These are phyloP conservation scores for Mycena maculata DNA, from an alignment of 768 basidiomycete genomes.

Conservation along the genomic window DNA sequence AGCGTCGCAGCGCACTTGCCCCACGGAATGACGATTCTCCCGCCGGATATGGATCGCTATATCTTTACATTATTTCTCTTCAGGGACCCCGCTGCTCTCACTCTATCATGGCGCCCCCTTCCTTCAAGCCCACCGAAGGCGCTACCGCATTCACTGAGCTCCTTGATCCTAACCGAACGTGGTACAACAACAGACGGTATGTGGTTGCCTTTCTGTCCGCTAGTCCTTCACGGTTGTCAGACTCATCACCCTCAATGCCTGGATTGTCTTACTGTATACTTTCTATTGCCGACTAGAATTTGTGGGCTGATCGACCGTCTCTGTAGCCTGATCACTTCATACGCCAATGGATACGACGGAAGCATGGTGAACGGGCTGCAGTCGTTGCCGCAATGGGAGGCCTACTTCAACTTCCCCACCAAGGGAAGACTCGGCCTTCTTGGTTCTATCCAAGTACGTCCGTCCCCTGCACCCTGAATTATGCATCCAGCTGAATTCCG, in stretches of 20 bases:
- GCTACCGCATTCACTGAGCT: constrained; percentile 61
- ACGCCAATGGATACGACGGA: constrained; percentile 81
- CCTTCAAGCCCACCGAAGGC: constrained; percentile 45
- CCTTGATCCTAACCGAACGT: constrained; percentile 72
- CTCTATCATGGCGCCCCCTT: constrained; percentile 70
- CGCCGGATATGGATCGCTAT: too few relatives aligned
- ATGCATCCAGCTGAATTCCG: neutral
- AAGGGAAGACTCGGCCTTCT: constrained; percentile 72
- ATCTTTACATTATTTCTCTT: too few relatives aligned
- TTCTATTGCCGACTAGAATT: constrained; percentile 18
- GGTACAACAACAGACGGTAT: constrained; percentile 82
- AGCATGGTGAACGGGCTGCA: constrained; percentile 87
- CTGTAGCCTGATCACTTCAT: constrained; percentile 49
- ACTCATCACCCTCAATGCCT: constrained; percentile 71
- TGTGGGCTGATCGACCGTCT: neutral
- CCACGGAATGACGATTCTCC: too few relatives aligned
- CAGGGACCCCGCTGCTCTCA: too few relatives aligned
- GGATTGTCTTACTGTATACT: constrained; percentile 74
- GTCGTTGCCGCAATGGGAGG: constrained; percentile 70
- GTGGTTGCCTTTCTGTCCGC: constrained; percentile 14
- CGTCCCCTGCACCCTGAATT: neutral
- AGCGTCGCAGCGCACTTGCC: too few relatives aligned
- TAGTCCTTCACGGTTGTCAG: constrained; percentile 44
- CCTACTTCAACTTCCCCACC: constrained; percentile 68
- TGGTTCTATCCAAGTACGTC: constrained; percentile 75